Evolutionary conservation across 2,329 filamentous ascomycete species (phyloP), one percentile per base, ranked within the genome.

Genomic region (Aureobasidium sp.): DNA sequence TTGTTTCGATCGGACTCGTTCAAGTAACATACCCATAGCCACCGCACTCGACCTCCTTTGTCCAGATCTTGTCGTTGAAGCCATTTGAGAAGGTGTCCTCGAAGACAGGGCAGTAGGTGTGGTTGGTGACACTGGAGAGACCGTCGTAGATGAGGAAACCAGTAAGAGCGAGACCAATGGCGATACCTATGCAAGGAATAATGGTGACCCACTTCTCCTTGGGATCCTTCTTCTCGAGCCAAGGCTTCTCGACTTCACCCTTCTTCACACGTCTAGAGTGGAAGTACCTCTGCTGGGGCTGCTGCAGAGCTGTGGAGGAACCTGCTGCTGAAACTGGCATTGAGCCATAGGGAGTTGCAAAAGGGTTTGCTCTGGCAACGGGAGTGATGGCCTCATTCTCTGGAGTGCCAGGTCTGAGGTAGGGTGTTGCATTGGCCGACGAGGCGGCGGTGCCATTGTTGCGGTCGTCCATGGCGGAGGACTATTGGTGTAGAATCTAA

Each of bases 121-220:
- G 86, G 69, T 87, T 84, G 39, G 88, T 82, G 3, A 94, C 89
- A 61, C 84, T 86, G 54, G 77, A 76, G 42, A 92, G 71, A 4
- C 90, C 90, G 66, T 92, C 87, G 80, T 86, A 94, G 52, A 94
- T 78, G 48, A 94, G 75, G 68, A 92, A 83, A 1, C 81, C 89
- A 1, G 87, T 83, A 44, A 92, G 76, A 3, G 73, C 82, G 39
- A 93, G 71, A 15, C 90, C 90, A 15, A 91, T 64, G 3, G 86
- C 52, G 54, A 94, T 83, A 50, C 89, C 90, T 29, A 90, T 71
- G 45, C 91, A 70, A 2, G 90, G 90, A 62, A 95, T 82, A 65
- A 93, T 91, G 2, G 87, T 91, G 9, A 90, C 86, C 90, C 90
- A 94, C 77, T 91, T 94, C 79, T 93, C 88, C 72, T 86, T 88